phyloP scores from a whole-genome alignment of 106 monocot genomes.

The Vanilla planifolia region DNA sequence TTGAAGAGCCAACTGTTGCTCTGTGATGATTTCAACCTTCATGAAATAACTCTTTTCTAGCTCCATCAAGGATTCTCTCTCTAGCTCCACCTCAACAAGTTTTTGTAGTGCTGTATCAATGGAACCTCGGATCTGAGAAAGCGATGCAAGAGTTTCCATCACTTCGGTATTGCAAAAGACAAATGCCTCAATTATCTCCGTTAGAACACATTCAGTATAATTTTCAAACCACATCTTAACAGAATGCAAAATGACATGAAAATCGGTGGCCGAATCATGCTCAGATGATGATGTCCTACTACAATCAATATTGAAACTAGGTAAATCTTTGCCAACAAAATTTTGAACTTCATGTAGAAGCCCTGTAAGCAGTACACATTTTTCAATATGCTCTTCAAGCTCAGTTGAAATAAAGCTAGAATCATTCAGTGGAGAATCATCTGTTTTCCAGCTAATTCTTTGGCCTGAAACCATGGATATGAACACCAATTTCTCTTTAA shows the following conservation, averaged over 20 bases:
- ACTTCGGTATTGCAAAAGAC: conserved; percentile 67
- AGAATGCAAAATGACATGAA: conserved; percentile 38
- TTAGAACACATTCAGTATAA: conserved; percentile 56
- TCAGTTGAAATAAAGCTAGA: conserved; percentile 19
- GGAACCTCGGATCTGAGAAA: conserved; percentile 84
- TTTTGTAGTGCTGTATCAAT: conserved; percentile 79
- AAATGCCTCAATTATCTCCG: conserved; percentile 62
- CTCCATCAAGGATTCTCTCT: conserved; percentile 68
- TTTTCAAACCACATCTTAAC: conserved; percentile 55
- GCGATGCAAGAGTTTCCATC: conserved; percentile 87
- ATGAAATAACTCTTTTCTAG: conserved; percentile 79
- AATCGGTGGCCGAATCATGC: conserved; percentile 60
- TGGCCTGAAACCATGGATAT: conserved; percentile 24
- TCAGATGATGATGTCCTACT: conserved; percentile 10
- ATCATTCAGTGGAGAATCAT: conserved; percentile 25
- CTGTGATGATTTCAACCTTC: conserved; percentile 71
- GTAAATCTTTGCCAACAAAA: conserved; percentile 30
- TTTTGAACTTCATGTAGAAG: conserved; percentile 59
- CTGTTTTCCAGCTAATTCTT: conserved; percentile 24
- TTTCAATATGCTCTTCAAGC: conserved; percentile 89
- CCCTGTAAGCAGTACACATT: conserved; percentile 52
- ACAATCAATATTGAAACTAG: conserved; percentile 15
- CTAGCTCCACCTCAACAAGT: conserved; percentile 67
- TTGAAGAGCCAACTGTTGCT: conserved; percentile 81
- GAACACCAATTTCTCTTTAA: conserved; percentile 39